These are phyloP conservation scores for Metroxylon sagu DNA, from an alignment of 176 grass and related monocot species.

Conservation along the genomic window DNA sequence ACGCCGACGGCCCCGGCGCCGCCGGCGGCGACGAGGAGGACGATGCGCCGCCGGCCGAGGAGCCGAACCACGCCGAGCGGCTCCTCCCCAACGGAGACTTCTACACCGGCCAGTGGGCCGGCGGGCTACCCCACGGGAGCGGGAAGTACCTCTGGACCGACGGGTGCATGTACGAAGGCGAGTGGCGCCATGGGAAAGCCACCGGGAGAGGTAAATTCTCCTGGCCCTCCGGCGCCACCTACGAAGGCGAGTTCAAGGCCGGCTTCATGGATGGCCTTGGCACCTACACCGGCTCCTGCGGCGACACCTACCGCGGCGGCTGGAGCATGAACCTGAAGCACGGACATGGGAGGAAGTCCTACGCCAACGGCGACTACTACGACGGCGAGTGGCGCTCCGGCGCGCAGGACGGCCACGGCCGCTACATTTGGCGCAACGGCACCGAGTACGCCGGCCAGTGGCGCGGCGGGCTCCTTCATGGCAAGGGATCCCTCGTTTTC, in stretches of 20 bases:
- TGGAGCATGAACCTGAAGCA: constrained; percentile 23
- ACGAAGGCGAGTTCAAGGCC: constrained; percentile 21
- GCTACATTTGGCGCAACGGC: constrained; percentile 12
- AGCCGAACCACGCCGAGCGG: background rate
- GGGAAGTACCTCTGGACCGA: constrained; percentile 17
- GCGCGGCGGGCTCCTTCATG: constrained; percentile 9
- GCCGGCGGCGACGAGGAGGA: background rate
- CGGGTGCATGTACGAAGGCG: constrained; percentile 18
- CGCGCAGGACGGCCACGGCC: constrained; percentile 15
- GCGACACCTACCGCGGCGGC: constrained; percentile 9
- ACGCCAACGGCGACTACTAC: constrained; percentile 15
- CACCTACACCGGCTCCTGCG: constrained; percentile 4
- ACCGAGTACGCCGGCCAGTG: constrained; percentile 13
- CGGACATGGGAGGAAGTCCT: constrained; percentile 11
- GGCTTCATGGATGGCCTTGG: constrained; percentile 18
- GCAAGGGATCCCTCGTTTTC: background rate
- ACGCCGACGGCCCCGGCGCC: background rate
- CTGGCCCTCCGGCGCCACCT: constrained; percentile 15
- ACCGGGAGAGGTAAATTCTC: constrained; percentile 17
- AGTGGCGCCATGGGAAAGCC: constrained; percentile 17
- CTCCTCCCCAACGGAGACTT: constrained; percentile 5
- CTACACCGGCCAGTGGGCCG: constrained; percentile 16
- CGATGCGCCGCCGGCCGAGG: background rate
- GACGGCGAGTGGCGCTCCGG: constrained; percentile 23
- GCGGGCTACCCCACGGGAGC: constrained; percentile 3